Conservation (phyloP, 2,329 filamentous ascomycete genomes). For the Graphilbum ipis-grandicollis region DNA sequence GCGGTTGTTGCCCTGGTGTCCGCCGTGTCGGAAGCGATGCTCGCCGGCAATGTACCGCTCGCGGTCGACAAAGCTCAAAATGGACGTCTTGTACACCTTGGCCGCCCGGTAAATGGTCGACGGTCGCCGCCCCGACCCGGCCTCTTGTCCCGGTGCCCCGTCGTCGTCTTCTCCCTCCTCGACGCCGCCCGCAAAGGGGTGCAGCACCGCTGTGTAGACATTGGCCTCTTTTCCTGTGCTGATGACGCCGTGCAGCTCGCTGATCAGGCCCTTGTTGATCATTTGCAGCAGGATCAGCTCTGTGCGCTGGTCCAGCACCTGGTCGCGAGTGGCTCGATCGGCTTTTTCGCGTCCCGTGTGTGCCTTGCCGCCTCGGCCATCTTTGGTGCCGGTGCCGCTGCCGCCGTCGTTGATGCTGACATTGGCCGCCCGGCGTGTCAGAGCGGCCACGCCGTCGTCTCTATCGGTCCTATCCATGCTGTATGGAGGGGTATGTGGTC, state of each 20-base stretch:
- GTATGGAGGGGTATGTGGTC: background rate
- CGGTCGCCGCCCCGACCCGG: background rate
- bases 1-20: constrained; percentile 85
- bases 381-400: constrained; percentile 5
- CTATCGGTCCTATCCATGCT: constrained; percentile 4
- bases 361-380: constrained; percentile 2
- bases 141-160: constrained; percentile 11
- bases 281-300: constrained; percentile 92
- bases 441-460: constrained; percentile 3
- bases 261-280: constrained; percentile 80
- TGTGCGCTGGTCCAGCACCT: constrained; percentile 84
- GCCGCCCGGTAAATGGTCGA: constrained; percentile 62
- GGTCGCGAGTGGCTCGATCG: constrained; percentile 84
- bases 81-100: constrained; percentile 98
- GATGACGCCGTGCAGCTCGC: constrained; percentile 85
- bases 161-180: constrained; percentile 12
- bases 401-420: constrained; percentile 8
- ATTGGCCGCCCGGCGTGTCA: constrained; percentile 4
- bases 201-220: constrained; percentile 75
- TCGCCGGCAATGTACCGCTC: constrained; percentile 93
- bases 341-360: constrained; percentile 46
- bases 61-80: constrained; percentile 93
- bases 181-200: constrained; percentile 27
- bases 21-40: constrained; percentile 76
- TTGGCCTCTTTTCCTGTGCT: constrained; percentile 98